Conservation (phyloP, 768 basidiomycete genomes). For the Grammothele lineata region DNA sequence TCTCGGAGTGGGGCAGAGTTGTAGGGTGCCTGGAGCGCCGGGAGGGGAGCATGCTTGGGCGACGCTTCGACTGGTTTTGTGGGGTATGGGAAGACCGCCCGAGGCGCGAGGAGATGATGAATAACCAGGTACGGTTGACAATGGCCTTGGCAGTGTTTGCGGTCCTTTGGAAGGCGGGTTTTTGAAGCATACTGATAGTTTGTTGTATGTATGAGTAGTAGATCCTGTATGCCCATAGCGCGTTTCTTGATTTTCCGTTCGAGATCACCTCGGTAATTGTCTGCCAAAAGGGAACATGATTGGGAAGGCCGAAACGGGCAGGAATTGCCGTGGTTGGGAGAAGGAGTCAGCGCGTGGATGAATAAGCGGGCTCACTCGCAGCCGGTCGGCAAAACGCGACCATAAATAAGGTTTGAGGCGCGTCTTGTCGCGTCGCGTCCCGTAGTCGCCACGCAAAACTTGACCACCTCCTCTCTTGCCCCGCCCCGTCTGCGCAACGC, state of each 20-base stretch:
- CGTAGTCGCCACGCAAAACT: slow-evolving; percentile 14
- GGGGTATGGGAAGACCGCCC: slow-evolving; percentile 37
- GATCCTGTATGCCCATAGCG: no score
- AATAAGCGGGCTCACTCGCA: no score
- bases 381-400: slow-evolving; percentile 16
- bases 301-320: no score
- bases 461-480: slow-evolving; percentile 1
- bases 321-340: no score
- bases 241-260: no score
- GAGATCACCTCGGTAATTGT: no score
- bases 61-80: slow-evolving; percentile 56
- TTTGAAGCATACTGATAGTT: no score
- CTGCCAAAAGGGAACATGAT: no score
- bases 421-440: slow-evolving; percentile 18
- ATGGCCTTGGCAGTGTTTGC: not conserved
- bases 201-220: no score
- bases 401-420: slow-evolving; percentile 28
- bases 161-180: no score
- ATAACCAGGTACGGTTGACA: slow-evolving; percentile 32
- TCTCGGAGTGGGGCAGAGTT: slow-evolving; percentile 44
- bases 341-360: no score
- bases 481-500: not conserved
- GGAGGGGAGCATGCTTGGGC: slow-evolving; percentile 35
- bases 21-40: slow-evolving; percentile 42
- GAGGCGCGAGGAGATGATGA: slow-evolving; percentile 39